Percentiles rank a stretch among this genome's conserved stretches.
Conservation (phyloP, 768 basidiomycete genomes). For the Pleurotus eryngii region DNA sequence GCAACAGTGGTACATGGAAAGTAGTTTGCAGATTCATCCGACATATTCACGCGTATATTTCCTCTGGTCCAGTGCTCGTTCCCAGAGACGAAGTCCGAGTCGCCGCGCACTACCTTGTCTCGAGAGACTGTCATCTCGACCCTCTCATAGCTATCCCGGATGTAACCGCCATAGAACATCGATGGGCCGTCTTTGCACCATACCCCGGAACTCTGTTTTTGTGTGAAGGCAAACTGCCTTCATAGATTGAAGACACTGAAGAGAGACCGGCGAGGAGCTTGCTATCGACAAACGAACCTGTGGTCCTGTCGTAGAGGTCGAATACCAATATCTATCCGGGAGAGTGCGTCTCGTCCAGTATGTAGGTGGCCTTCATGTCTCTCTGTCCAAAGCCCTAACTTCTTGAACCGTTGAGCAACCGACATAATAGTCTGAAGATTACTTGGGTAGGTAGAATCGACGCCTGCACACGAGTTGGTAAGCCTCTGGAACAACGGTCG, state of each 20-base stretch:
- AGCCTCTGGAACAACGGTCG: too few relatives aligned
- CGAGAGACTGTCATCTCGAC: constrained; percentile 35
- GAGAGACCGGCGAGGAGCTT: constrained; percentile 26
- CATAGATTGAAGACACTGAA: constrained; percentile 41
- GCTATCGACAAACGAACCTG: constrained; percentile 36
- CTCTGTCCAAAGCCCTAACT: constrained; percentile 53
- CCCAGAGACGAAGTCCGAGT: constrained; percentile 49
- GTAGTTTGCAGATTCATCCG: too few relatives aligned
- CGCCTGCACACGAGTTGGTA: too few relatives aligned
- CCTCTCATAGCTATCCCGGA: constrained; percentile 56
- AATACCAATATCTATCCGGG: constrained; percentile 54
- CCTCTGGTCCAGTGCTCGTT: constrained; percentile 60
- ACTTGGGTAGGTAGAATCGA: too few relatives aligned
- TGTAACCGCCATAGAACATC: constrained; percentile 41
- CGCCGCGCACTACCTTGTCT: constrained; percentile 55
- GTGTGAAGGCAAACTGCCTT: constrained; percentile 36
- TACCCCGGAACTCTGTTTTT: constrained; percentile 31
- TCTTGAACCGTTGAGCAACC: constrained; percentile 55
- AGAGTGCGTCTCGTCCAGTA: constrained; percentile 54
- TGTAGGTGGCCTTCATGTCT: constrained; percentile 39
- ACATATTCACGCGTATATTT: constrained; percentile 19
- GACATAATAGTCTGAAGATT: constrained; percentile 23
- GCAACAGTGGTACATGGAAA: too few relatives aligned
- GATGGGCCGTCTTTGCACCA: constrained; percentile 42
- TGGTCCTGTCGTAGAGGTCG: constrained; percentile 54